Base-by-base conservation (phyloP, 140 eudicot genomes). In the Flaveria floridana region DNA sequence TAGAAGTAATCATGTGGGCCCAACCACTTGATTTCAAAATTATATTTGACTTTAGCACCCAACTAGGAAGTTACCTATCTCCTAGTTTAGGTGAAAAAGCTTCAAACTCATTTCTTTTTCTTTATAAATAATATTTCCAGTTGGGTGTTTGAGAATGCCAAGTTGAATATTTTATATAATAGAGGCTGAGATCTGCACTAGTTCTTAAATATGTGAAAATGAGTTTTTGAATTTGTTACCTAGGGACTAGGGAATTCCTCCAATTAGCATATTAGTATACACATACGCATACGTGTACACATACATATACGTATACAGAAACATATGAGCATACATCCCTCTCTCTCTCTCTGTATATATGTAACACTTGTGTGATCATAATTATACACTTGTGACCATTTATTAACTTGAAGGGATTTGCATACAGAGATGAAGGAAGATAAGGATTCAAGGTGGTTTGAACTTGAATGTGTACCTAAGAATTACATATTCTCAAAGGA, bases 401-500 rank as follows among this genome's bases (percentile, higher is more conserved):
- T 50, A 14, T 68, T n/a, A 56, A 37, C 20, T 48, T 10, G n/a
- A 50, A 12, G 39, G 72, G 10, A 1, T 41, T 58, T 65, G 26
- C 46, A 78, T 70, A 73, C 42, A 74, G 73, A 30, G 70, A 78
- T 70, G 63, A 72, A 77, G 70, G 80, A 78, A 67, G 61, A 74
- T n/a, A 58, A 73, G 48, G 72, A 55, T 66, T 73, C 76, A 53
- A 78, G 26, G 70, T 82, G 86, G 86, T 82, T 59, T 9, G 77
- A 82, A 14, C 74, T 82, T 13, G 83, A 73, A 58, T 52, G 7
- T 55, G 83, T 82, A 37, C 83, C 86, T 2, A 20, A 68, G 3
- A 46, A 68, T 25, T 82, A 82, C 74, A 61, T 82, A 68, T 82
- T 82, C 62, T 16, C 86, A 7, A 74, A 68, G 86, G 83, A 82